Evolutionary conservation across 2,329 filamentous ascomycete genomes (phyloP), one percentile per base, ranked within the genome.

Genomic region (Didymosphaeria variabile): DNA sequence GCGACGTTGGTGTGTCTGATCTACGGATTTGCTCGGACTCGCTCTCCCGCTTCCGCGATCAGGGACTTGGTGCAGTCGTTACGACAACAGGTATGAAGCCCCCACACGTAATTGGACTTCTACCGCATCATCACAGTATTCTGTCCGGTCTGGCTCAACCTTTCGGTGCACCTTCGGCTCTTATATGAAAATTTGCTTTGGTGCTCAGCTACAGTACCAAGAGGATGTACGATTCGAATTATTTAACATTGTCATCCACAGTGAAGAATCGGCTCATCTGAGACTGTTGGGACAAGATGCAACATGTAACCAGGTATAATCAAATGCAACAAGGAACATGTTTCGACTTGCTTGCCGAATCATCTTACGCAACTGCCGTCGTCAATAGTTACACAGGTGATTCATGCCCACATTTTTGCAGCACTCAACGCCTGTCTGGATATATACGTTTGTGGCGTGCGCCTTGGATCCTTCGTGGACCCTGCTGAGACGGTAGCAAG

Each of bases 21-120:
- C 38, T 23, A 44, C 52, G 52, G 52, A 55, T 23, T 21, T 55
- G 52, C 19, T 55, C 52, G 52, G 45, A 23, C 23, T 47, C 5
- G 10, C 45, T 45, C 5, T 44, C 42, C 19, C 42, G 42, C 42
- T 45, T 45, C 42, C 42, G 42, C 42, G n/a, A 45, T 23, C n/a
- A 21, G 19, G 10, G 12, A 45, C n/a, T 9, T n/a, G 13, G 17
- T 17, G n/a, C 38, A 7, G 38, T 17, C 38, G 3, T n/a, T n/a
- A 2, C 17, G 7, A 5, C n/a, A n/a, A n/a, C 17, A 19, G 8
- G 7, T 15, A 40, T 40, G 17, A 2, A 40, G 38, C 42, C 19
- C 42, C 42, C 42, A 45, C 45, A 47, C 21, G 45, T 26, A 29
- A 17, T 5, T 17, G 21, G 21, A 21, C 45, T 31, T n/a, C 45